These are phyloP conservation scores for Boletus vinaceobasis DNA, from an alignment of 768 basidiomycete genomes.

Conservation along the genomic window DNA sequence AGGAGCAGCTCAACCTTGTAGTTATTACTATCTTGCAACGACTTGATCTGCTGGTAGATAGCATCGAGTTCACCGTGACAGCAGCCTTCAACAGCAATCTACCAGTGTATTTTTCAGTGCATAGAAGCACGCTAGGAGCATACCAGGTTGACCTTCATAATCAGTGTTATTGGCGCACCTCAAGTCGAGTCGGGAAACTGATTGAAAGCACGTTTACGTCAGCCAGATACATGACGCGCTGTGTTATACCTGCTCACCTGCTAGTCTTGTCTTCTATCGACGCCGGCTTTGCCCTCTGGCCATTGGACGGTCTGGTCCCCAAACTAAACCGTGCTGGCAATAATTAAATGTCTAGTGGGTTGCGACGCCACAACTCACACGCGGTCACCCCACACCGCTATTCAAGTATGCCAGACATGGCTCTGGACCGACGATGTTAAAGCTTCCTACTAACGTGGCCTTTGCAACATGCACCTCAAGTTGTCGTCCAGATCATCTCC, in stretches of 20 bases:
- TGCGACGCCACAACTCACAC: conserved; percentile 7
- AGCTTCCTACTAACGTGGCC: background rate
- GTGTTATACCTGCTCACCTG: no score
- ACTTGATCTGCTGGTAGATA: conserved; percentile 71
- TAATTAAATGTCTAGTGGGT: no score
- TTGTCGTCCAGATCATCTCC: conserved; percentile 14
- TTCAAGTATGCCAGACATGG: background rate
- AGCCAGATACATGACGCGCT: no score
- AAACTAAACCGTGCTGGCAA: no score
- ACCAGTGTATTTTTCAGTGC: conserved; percentile 4
- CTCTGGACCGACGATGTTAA: background rate
- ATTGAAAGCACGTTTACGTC: background rate
- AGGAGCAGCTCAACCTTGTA: conserved; percentile 82
- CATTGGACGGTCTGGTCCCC: no score
- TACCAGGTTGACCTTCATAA: conserved; percentile 24
- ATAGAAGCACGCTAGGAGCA: background rate
- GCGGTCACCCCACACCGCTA: conserved; percentile 9
- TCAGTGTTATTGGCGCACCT: background rate
- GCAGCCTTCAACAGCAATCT: conserved; percentile 93
- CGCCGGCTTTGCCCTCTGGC: no score
- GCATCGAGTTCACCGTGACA: conserved; percentile 91
- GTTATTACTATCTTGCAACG: conserved; percentile 56
- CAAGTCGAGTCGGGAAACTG: no score
- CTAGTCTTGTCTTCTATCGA: no score
- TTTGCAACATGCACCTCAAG: conserved; percentile 25